Evolutionary conservation across 1,139 yeast species (phyloP), one percentile per base, ranked within the genome.

Genomic region (Maudiozyma humilis): DNA sequence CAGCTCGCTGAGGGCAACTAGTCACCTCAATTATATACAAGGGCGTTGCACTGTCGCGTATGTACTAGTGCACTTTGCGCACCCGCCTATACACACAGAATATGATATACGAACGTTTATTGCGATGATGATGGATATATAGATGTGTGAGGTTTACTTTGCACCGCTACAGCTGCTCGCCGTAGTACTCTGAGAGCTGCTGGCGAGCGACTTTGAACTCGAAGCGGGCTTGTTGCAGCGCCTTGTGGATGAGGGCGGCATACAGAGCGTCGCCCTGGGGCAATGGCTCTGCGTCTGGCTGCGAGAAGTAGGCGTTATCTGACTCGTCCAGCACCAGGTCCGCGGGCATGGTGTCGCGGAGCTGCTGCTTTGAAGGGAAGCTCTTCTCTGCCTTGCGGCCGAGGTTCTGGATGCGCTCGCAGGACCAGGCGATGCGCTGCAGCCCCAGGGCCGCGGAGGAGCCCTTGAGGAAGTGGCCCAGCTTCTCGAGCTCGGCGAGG

Each of bases 381-480:
- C 51, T 50, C 34, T 65, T 61, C 44, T 66, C 70, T 51, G 71
- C 57, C 62, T 68, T 58, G 62, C 75, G 68, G n/a, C 96, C 96
- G 55, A 85, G 78, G 62, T 89, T 87, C 64, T 91, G 98, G 51
- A 91, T 88, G 56, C 91, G 72, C 64, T 89, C 98, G 66, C 98
- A 91, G 55, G 87, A 84, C 57, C 78, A 75, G 50, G 91, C 86
- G 44, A 91, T 84, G 51, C 80, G 78, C 37, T 77, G 77, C 46
- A 91, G 72, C 1, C 98, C 98, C 48, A 93, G 70, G 1, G 96
- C 93, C 2, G 97, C 96, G 1, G 97, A 94, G 10, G 94, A 82
- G 38, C 98, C 98, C 63, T 93, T 93, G 50, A 91, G 71, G 62
- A 86, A 91, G 63, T 91, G 98, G 20, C 98, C 98, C 51, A 85